These are phyloP conservation scores for Elaeis oleifera DNA, from an alignment of 202 grass and related monocot genomes.

Conservation along the genomic window DNA sequence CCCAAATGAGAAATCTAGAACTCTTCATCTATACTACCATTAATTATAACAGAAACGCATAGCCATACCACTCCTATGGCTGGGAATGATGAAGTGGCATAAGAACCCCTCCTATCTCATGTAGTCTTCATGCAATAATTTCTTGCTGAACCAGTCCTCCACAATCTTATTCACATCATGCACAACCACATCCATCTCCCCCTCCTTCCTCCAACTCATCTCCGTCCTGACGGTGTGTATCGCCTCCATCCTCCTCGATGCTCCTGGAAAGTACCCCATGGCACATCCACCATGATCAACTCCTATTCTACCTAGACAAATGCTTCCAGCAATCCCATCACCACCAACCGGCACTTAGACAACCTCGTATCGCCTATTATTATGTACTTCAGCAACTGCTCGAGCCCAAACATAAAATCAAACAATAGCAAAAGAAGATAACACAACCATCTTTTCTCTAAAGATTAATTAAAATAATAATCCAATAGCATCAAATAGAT, in stretches of 20 bases:
- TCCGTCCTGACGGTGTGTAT: constrained; percentile 2
- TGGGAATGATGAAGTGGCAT: constrained; percentile 2
- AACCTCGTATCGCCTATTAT: neutral
- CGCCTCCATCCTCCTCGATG: constrained; percentile 1
- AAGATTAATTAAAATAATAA: too few species aligned
- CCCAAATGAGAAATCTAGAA: too few species aligned
- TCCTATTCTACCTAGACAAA: constrained; percentile 6
- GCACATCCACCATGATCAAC: constrained; percentile 11
- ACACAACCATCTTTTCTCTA: too few species aligned
- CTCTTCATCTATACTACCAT: too few species aligned
- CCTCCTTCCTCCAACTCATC: constrained; percentile 1
- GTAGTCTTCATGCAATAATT: neutral
- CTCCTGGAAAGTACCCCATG: neutral
- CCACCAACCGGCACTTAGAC: neutral
- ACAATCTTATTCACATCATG: neutral
- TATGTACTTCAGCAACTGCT: neutral
- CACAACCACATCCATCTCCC: constrained; percentile 4
- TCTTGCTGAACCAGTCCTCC: neutral
- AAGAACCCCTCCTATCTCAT: neutral
- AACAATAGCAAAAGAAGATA: too few species aligned
- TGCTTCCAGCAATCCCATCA: neutral
- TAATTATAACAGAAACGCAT: neutral
- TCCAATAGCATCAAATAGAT: too few species aligned
- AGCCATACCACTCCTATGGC: neutral
- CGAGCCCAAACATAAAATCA: too few species aligned